Evolutionary conservation across 495 filamentous ascomycete genomes (phyloP), one percentile per base, ranked within the genome.

Genomic region (Talaromyces borbonicus): DNA sequence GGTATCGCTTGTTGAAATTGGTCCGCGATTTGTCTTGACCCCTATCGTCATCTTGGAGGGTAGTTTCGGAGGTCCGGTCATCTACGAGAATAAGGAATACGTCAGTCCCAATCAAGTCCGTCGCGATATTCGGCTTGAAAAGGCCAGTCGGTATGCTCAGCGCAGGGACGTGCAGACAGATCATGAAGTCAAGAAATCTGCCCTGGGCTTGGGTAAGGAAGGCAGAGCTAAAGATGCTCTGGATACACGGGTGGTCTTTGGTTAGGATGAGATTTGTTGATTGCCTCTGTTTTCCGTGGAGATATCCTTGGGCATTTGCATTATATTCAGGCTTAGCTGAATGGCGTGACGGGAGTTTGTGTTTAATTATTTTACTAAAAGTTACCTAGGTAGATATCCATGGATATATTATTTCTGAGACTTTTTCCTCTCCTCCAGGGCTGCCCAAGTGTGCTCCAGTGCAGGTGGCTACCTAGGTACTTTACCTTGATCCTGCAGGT

Each of bases 41-140:
- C 92, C 93, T 2, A 97, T 97, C 49, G 79, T 97, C 36, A 95
- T 99, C 52, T 77, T 95, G 44, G 92, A 99, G 62, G 86, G 84
- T 23, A 87, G 84, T 50, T 99, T 99, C 54, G 92, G 92, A 43
- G 92, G 92, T 0, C 93, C 93, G 1, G 85, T 97, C 46, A 90
- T 98, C 51, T 97, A 95, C 68, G 89, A 97, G 76, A 98, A 98
- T 64, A 94, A 92, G 74, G 86, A 95, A 56, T 98, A 95, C 57
- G 87, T 98, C 43, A 88, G 82, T 54, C 93, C 92, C 24, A 98
- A 98, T 71, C 88, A 95, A 64, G 79, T 98, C 50, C 75, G 92
- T 46, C 66, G 84, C 16, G 92, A 95, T 43, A 32, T 43, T 3
- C 70, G 87, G 49, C 65, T 78, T 59, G 66, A 69, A 53, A 86